Base-by-base conservation (phyloP, 2,329 filamentous ascomycete species). In the Escovopsis sp. region DNA sequence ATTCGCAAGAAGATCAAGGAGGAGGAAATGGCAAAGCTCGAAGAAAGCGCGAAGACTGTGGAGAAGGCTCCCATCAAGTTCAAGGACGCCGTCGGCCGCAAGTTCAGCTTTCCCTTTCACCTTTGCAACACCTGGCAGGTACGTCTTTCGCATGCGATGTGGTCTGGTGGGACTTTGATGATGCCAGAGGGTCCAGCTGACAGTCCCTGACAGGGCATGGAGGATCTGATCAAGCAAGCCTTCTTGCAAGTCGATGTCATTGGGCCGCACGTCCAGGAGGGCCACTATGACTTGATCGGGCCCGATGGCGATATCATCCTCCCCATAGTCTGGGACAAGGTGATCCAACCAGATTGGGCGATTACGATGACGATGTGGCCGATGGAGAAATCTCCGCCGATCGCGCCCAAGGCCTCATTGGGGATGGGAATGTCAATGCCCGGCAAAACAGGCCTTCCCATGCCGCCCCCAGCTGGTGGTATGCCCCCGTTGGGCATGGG, bases 101-200 rank as follows among this genome's bases (percentile, higher is more conserved):
- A 93, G 60, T 95, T 93, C 59, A 91, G 78, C 61, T 94, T 95
- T 55, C 88, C 88, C 2, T 94, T 81, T 62, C 76, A 88, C 48
- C 60, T 93, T 27, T 94, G 87, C 60, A 76, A 79, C 53, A 91
- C 80, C 3, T 93, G 86, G 86, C 67, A 70, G 66, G 84, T 88
- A 75, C 57, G 76, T 72, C 42, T 12, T 15, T n/a, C n/a, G n/a
- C 34, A 25, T 27, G 7, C 29, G 16, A 20, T 20, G 6, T 20
- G 20, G 20, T 4, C 20, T 20, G 20, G 20, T 20, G 9, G 11
- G 27, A 30, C 8, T 9, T 30, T 30, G 27, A 9, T 30, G 27
- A 30, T 9, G 27, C 8, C 27, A 27, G 13, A 12, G 13, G 27
- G 7, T 30, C 4, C 27, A 30, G 25, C 48, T 51, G 24, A 50